Percentiles rank a stretch among this genome's conserved stretches.
These are phyloP conservation scores for Lachnellula hyalina DNA, from an alignment of 2,329 filamentous ascomycete genomes.

Conservation along the genomic window DNA sequence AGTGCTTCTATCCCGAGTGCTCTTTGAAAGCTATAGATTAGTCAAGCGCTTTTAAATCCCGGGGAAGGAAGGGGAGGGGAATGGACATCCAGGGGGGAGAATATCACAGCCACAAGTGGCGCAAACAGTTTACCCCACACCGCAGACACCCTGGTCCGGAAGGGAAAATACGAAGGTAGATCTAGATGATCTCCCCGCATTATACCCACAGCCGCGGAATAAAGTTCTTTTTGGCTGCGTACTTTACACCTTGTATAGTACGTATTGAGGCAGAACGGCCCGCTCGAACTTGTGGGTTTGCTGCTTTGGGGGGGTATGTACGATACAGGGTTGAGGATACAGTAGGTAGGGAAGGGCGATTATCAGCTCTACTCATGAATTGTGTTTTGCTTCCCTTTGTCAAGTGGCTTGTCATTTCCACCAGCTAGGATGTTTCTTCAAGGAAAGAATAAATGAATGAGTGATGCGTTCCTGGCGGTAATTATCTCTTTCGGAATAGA, in stretches of 20 bases:
- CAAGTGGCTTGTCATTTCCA: neutral
- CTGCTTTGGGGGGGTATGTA: neutral
- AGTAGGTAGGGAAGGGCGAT: neutral
- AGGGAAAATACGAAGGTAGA: neutral
- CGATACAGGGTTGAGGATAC: neutral
- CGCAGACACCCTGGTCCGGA: neutral
- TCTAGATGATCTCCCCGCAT: neutral
- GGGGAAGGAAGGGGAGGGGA: too few species aligned
- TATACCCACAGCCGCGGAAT: neutral
- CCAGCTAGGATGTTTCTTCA: neutral
- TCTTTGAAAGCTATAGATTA: too few species aligned
- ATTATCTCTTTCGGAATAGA: slow-evolving; percentile 5
- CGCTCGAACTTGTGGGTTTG: neutral
- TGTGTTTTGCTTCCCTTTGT: neutral
- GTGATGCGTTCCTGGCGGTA: neutral
- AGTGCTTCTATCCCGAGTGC: too few species aligned
- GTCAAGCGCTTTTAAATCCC: neutral
- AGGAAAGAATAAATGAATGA: neutral
- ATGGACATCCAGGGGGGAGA: neutral
- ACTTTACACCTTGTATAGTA: neutral
- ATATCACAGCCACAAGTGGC: neutral
- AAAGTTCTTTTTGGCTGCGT: neutral
- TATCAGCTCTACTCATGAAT: neutral
- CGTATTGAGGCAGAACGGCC: slow-evolving; percentile 2
- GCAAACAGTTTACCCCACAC: neutral